Evolutionary conservation across 768 basidiomycete species (phyloP), one percentile per base, ranked within the genome.

Genomic region (Hydnomerulius pinastri): DNA sequence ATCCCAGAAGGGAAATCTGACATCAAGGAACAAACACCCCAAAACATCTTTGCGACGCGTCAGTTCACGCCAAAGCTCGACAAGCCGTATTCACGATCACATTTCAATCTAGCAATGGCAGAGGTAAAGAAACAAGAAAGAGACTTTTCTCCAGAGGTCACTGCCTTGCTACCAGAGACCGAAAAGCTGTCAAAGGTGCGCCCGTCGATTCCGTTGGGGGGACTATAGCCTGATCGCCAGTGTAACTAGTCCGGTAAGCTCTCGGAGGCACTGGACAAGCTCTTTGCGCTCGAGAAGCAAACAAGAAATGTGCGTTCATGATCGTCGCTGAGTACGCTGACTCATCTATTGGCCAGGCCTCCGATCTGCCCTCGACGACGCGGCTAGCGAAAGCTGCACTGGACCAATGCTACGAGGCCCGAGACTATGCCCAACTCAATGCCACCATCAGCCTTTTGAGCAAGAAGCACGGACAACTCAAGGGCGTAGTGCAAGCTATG

Each of bases 391-490:
- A 86, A 64, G 76, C 87, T 28, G 78, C 90, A 53, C 71, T 84
- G 24, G 78, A 86, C 53, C 78, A 92, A 54, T 81, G 81, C 54
- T 92, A 91, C 67, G 73, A 85, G 55, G 83, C 83, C 20, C 78
- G 77, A 50, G 80, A 96, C 63, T 85, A 85, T 63, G 69, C 76
- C 27, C 77, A 83, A 46, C 72, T 95, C 50, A 93, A 94, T 64
- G 74, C 79, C 8, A 85, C 79, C 54, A 77, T 92, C 51, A 77
- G 74, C 28, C 41, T 81, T 15, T 71, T 97, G 58, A 87, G 87
- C 71, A 98, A 97, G 79, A 98, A 98, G 63, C 97, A 98, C 69
- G 96, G 97, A 0, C 97, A 99, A 65, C 76, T 98, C 56, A 95
- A 98, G 67, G 89, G 80, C 43, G 89, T 85, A 1, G 83, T 95